These are phyloP conservation scores for Codiaeum variegatum DNA, from an alignment of 441 rosid genomes.

Conservation along the genomic window DNA sequence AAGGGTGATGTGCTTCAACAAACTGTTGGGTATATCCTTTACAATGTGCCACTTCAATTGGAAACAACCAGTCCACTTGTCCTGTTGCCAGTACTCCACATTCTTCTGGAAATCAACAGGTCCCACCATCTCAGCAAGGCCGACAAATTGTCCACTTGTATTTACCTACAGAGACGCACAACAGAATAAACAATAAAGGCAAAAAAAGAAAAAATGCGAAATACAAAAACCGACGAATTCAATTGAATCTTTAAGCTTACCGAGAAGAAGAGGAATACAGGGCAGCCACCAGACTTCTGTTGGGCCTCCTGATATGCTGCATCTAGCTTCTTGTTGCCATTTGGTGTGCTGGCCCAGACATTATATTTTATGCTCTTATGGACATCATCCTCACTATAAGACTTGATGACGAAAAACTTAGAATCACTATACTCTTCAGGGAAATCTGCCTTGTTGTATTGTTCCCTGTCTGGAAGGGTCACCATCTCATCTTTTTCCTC, in stretches of 20 bases:
- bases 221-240: neutral
- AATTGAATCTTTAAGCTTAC: constrained; percentile 39
- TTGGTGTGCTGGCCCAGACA: constrained; percentile 96
- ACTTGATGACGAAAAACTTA: constrained; percentile 81
- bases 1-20: constrained; percentile 77
- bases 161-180: constrained; percentile 47
- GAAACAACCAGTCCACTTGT: constrained; percentile 96
- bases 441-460: constrained; percentile 65
- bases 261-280: constrained; percentile 79
- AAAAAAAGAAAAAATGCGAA: neutral
- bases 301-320: constrained; percentile 80
- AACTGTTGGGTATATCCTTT: constrained; percentile 89
- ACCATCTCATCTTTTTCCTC: constrained; percentile 42
- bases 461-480: constrained; percentile 49
- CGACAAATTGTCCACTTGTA: constrained; percentile 93
- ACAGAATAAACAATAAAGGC: neutral
- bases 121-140: constrained; percentile 89
- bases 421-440: constrained; percentile 57
- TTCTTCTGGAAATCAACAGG: constrained; percentile 78
- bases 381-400: constrained; percentile 92
- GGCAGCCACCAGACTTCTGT: constrained; percentile 65
- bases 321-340: constrained; percentile 91
- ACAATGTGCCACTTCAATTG: constrained; percentile 87
- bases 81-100: constrained; percentile 90
- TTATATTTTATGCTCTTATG: constrained; percentile 86